Percentiles rank a stretch among this genome's conserved stretches.
These are phyloP conservation scores for Davidsoniella virescens DNA, from an alignment of 2,329 filamentous ascomycete genomes.

Conservation along the genomic window DNA sequence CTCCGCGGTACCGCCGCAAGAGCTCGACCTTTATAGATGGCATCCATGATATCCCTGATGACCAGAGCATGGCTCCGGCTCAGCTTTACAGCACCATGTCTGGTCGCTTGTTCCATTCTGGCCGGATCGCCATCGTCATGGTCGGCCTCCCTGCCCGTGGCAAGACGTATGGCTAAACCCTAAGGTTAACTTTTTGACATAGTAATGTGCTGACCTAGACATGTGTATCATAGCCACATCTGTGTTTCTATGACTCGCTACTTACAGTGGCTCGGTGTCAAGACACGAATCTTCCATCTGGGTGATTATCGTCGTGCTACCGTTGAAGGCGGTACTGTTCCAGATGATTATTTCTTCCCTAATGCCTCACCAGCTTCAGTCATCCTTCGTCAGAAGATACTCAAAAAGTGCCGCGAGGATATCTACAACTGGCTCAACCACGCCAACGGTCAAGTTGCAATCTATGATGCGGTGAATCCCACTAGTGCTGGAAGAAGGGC, in stretches of 20 bases:
- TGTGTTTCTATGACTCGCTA: conserved; percentile 92
- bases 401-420: conserved; percentile 93
- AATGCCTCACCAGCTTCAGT: conserved; percentile 85
- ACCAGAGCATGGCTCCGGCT: conserved; percentile 70
- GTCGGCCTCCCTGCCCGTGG: conserved; percentile 88
- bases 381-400: conserved; percentile 87
- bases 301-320: conserved; percentile 92
- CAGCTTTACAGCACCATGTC: conserved; percentile 98
- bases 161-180: conserved; percentile 49
- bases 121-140: conserved; percentile 91
- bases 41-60: conserved; percentile 82
- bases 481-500: conserved; percentile 66
- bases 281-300: conserved; percentile 93
- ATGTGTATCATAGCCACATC: conserved; percentile 47
- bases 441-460: conserved; percentile 94
- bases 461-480: conserved; percentile 96
- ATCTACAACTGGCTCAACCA: conserved; percentile 94
- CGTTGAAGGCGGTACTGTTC: conserved; percentile 66
- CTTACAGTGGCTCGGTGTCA: conserved; percentile 91
- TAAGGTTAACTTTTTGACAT: not conserved
- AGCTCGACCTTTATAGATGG: conserved; percentile 95
- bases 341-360: conserved; percentile 94
- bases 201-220: not conserved
- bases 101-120: conserved; percentile 89
- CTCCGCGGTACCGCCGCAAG: conserved; percentile 74